phyloP scores from a whole-genome alignment of 371 early-diverging fungal genomes.

The Nematocida displodere region DNA sequence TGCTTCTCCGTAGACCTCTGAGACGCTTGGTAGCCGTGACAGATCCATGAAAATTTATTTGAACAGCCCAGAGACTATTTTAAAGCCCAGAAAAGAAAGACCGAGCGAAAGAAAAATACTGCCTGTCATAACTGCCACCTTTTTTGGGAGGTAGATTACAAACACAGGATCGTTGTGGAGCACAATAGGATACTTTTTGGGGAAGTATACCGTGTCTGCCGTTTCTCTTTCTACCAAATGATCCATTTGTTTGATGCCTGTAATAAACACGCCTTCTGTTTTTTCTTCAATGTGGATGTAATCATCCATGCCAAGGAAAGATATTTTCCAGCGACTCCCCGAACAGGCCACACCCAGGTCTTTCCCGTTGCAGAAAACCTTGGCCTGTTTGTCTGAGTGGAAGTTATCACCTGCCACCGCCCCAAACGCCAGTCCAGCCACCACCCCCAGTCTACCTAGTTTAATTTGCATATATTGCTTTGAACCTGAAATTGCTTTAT shows the following conservation, averaged over 20 bases:
- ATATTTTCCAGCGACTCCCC: conserved; percentile 44
- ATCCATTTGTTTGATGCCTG: not conserved
- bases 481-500: too few relatives aligned
- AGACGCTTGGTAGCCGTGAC: conserved; percentile 8
- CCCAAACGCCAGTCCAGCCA: not conserved
- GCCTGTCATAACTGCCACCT: not conserved
- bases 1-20: conserved; percentile 30
- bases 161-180: conserved; percentile 32
- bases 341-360: conserved; percentile 9
- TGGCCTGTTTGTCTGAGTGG: not conserved
- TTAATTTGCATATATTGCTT: too few relatives aligned
- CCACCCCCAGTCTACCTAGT: not conserved
- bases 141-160: not conserved
- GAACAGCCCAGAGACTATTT: not conserved
- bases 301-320: conserved; percentile 37
- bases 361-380: conserved; percentile 39
- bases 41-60: conserved; percentile 28
- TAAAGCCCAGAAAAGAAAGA: not conserved
- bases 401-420: conserved; percentile 16
- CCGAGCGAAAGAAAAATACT: not conserved
- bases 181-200: conserved; percentile 8
- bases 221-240: not conserved
- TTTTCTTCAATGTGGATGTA: conserved; percentile 3
- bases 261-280: not conserved
- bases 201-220: not conserved